phyloP scores from a whole-genome alignment of 2,329 filamentous ascomycete species.

The Cercospora sesami region DNA sequence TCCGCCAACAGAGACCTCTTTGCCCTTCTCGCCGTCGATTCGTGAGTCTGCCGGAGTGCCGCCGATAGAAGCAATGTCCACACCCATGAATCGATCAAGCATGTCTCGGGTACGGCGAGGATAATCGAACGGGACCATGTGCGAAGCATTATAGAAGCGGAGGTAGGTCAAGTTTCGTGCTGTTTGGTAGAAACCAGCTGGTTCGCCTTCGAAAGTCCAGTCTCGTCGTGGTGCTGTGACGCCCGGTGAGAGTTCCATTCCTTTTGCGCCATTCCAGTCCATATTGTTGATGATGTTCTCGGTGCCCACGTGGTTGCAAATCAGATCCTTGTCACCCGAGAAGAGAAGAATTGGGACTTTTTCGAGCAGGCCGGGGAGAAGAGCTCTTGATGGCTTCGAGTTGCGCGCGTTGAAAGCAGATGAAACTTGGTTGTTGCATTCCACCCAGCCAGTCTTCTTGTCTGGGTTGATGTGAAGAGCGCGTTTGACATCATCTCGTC shows the following conservation, averaged over 20 bases:
- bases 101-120: conserved; percentile 86
- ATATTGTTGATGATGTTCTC: conserved; percentile 88
- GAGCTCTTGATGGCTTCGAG: conserved; percentile 69
- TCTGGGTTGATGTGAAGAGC: conserved; percentile 81
- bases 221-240: conserved; percentile 88
- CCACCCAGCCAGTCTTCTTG: conserved; percentile 85
- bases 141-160: conserved; percentile 89
- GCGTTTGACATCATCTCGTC: conserved; percentile 71
- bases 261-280: conserved; percentile 86
- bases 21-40: conserved; percentile 82
- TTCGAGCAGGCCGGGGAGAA: conserved; percentile 76
- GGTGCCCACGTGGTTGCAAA: conserved; percentile 95
- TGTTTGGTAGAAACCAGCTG: conserved; percentile 89
- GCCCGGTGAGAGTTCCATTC: conserved; percentile 83
- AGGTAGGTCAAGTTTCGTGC: conserved; percentile 95
- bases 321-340: conserved; percentile 89
- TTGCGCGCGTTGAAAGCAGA: conserved; percentile 67
- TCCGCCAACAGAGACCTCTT: conserved; percentile 70
- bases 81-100: conserved; percentile 93
- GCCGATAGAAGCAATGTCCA: conserved; percentile 87
- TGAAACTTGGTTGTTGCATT: conserved; percentile 81
- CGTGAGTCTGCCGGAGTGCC: conserved; percentile 74
- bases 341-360: conserved; percentile 82
- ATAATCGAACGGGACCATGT: conserved; percentile 97
- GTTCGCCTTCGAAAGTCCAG: conserved; percentile 89